These are phyloP conservation scores for Ceratobasidium theobromae DNA, from an alignment of 1,284 basidiomycete genomes.

Conservation along the genomic window DNA sequence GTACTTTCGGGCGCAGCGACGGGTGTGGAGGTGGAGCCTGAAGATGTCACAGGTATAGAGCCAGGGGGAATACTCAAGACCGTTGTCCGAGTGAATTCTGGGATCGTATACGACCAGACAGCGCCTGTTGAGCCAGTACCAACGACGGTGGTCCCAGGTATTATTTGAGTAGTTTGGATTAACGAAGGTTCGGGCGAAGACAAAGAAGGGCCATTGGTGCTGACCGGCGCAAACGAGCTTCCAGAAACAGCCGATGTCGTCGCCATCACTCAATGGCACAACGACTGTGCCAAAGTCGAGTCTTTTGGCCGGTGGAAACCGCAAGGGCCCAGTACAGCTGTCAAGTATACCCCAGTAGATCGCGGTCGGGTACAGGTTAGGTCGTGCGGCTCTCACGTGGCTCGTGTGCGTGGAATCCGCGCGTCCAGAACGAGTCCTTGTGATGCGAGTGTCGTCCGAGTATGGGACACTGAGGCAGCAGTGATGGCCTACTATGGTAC, in stretches of 20 bases:
- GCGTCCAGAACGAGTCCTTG: neutral
- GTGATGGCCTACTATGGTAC: neutral
- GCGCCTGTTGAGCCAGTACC: slow-evolving; percentile 16
- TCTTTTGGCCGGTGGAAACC: neutral
- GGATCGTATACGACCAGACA: slow-evolving; percentile 30
- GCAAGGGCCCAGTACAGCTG: neutral
- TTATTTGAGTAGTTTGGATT: slow-evolving; percentile 5
- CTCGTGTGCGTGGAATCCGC: slow-evolving; percentile 19
- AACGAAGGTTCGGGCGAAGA: neutral
- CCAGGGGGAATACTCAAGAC: neutral
- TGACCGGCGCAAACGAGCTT: neutral
- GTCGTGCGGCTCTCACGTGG: slow-evolving; percentile 28
- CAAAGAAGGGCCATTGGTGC: neutral
- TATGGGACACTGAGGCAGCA: neutral
- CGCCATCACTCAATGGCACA: slow-evolving; percentile 4
- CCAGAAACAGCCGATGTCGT: neutral
- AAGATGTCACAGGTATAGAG: neutral
- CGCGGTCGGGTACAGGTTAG: slow-evolving; percentile 12
- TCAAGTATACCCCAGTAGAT: neutral
- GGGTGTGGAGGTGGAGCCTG: neutral
- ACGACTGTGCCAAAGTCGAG: neutral
- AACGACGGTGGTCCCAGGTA: slow-evolving; percentile 24
- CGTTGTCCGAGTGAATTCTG: neutral
- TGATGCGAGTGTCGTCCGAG: neutral
- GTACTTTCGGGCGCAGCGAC: neutral